phyloP scores from a whole-genome alignment of 768 basidiomycete species.

The Tricholomella constricta region DNA sequence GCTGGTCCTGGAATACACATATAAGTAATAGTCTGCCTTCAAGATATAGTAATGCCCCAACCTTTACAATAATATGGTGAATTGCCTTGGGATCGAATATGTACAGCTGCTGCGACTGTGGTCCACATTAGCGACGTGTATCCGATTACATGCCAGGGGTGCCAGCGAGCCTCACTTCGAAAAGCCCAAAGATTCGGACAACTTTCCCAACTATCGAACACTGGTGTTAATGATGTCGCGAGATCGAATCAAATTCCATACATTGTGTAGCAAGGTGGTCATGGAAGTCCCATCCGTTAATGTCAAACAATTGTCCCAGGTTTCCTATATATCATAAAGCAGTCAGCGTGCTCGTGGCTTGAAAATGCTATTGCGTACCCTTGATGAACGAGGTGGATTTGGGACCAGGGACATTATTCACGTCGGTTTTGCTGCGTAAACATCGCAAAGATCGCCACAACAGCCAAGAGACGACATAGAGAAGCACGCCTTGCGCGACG shows the following conservation, averaged over 20 bases:
- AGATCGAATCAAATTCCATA: neutral
- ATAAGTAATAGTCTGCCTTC: neutral
- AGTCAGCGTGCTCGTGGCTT: neutral
- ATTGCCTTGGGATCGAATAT: conserved; percentile 38
- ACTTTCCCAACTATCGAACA: neutral
- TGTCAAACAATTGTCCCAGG: conserved; percentile 16
- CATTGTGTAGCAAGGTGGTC: conserved; percentile 13
- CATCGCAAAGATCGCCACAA: conserved; percentile 20
- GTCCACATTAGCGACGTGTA: too few relatives aligned
- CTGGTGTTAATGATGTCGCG: neutral
- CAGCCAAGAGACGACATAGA: conserved; percentile 12
- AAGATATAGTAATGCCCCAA: neutral
- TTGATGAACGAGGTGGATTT: conserved; percentile 27
- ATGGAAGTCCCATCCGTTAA: conserved; percentile 18
- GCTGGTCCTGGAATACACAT: conserved; percentile 27
- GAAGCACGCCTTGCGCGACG: neutral
- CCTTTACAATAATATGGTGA: conserved; percentile 37
- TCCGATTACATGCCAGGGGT: too few relatives aligned
- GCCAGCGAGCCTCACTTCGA: conserved; percentile 3
- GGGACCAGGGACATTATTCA: conserved; percentile 40
- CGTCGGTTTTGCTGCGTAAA: conserved; percentile 20
- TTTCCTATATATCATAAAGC: conserved; percentile 13
- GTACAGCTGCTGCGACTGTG: conserved; percentile 26
- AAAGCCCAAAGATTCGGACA: conserved; percentile 2
- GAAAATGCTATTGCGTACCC: conserved; percentile 20